Evolutionary conservation across 2,329 filamentous ascomycete genomes (phyloP).

Genomic region (Raffaelea albimanens): DNA sequence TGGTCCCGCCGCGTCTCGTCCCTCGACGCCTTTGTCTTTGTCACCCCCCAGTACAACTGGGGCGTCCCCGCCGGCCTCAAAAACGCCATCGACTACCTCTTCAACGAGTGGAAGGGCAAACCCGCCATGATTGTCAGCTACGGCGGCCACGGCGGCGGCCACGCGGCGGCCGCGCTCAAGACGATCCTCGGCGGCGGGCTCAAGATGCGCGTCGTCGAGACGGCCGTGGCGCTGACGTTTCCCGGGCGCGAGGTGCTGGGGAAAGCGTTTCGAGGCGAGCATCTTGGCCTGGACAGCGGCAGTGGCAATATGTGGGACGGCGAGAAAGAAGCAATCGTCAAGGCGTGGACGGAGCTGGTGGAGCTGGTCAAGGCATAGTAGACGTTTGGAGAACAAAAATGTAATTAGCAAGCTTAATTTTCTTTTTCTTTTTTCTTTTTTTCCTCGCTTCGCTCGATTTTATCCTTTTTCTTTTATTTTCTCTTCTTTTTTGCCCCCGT

Average conservation of each 20-base stretch:
- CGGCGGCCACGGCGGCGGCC: constrained; percentile 28
- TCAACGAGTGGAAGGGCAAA: constrained; percentile 38
- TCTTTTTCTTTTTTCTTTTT: too few relatives aligned
- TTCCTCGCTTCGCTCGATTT: too few relatives aligned
- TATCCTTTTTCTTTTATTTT: too few relatives aligned
- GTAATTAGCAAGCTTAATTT: too few relatives aligned
- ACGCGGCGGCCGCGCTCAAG: constrained; percentile 16
- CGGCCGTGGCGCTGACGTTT: constrained; percentile 17
- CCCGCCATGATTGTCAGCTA: constrained; percentile 37
- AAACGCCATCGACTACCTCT: constrained; percentile 43
- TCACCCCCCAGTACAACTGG: constrained; percentile 35
- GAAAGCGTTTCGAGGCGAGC: constrained; percentile 7
- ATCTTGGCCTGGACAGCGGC: constrained; percentile 9
- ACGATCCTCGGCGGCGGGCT: constrained; percentile 16
- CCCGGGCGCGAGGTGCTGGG: constrained; percentile 7
- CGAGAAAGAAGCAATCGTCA: constrained; percentile 10
- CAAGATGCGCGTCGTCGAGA: constrained; percentile 12
- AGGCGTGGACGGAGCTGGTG: constrained; percentile 13
- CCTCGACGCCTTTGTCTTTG: constrained; percentile 22
- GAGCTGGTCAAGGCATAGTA: neutral
- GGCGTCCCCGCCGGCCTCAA: constrained; percentile 37
- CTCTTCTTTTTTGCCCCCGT: too few relatives aligned
- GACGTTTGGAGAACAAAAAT: neutral
- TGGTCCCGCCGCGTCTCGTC: constrained; percentile 22
- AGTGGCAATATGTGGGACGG: constrained; percentile 9